Conservation (phyloP, 805 yeast genomes). For the Grigorovia yakushimaensis region DNA sequence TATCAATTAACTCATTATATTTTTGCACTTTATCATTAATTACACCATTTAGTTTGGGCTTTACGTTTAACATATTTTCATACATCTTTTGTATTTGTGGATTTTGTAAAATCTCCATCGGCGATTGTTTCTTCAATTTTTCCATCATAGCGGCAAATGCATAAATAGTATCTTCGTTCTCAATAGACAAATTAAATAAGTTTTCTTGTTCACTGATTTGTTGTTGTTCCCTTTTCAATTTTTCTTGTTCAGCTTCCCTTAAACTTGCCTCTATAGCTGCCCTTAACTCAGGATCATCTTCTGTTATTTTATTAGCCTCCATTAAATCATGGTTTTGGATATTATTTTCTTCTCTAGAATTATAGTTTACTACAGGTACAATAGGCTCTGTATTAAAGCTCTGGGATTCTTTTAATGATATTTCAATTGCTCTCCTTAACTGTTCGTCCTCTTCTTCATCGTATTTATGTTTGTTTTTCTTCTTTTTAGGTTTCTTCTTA, state of each 20-base stretch:
- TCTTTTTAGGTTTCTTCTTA: conserved; percentile 15
- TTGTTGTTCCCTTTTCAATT: conserved; percentile 19
- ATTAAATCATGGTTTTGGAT: too few species aligned
- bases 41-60: conserved; percentile 60
- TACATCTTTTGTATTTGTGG: conserved; percentile 34
- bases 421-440: conserved; percentile 62
- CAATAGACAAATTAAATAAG: conserved; percentile 35
- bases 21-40: conserved; percentile 48
- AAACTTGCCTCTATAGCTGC: conserved; percentile 93
- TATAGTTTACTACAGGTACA: conserved; percentile 19
- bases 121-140: conserved; percentile 38
- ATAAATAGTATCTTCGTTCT: conserved; percentile 62
- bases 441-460: conserved; percentile 69
- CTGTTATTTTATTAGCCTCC: conserved; percentile 60
- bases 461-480: conserved; percentile 15
- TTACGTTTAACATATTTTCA: conserved; percentile 46
- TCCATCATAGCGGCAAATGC: conserved; percentile 61
- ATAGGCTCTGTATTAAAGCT: conserved; percentile 15
- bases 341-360: conserved; percentile 3
- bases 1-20: conserved; percentile 56
- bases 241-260: conserved; percentile 48
- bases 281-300: conserved; percentile 79
- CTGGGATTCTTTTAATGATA: conserved; percentile 53
- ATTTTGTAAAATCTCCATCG: conserved; percentile 30
- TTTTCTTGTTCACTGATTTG: conserved; percentile 2